These are phyloP conservation scores for Fomitopsis pulvina DNA, from an alignment of 768 basidiomycete genomes.

Conservation along the genomic window DNA sequence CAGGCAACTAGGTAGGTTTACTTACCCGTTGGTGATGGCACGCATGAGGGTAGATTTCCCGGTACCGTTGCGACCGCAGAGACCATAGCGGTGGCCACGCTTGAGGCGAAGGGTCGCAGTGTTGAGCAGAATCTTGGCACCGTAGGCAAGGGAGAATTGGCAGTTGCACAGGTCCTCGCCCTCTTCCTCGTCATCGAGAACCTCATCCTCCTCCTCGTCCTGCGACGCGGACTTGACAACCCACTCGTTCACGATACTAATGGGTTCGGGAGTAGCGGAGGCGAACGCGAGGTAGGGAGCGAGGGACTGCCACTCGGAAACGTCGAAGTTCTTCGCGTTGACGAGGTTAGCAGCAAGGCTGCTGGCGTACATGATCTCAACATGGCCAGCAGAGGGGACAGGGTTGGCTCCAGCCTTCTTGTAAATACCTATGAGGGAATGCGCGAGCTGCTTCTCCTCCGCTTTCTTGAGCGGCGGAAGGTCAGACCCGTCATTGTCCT, in stretches of 20 bases:
- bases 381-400: constrained; percentile 50
- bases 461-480: constrained; percentile 79
- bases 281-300: constrained; percentile 70
- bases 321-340: constrained; percentile 89
- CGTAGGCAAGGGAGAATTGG: constrained; percentile 97
- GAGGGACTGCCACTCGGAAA: constrained; percentile 80
- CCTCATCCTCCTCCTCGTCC: constrained; percentile 60
- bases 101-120: constrained; percentile 95
- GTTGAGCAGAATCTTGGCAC: constrained; percentile 97
- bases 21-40: constrained; percentile 79
- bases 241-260: constrained; percentile 73
- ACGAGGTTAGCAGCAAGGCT: constrained; percentile 80
- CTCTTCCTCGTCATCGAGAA: constrained; percentile 87
- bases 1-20: constrained; percentile 10
- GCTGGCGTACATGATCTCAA: constrained; percentile 62
- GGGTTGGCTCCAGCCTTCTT: constrained; percentile 69
- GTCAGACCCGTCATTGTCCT: constrained; percentile 79
- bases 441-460: constrained; percentile 60
- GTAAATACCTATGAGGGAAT: constrained; percentile 70
- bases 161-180: constrained; percentile 99
- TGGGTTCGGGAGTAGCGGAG: constrained; percentile 55
- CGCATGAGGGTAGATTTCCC: constrained; percentile 95
- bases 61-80: constrained; percentile 98
- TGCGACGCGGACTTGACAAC: constrained; percentile 85
- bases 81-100: constrained; percentile 97